These are phyloP conservation scores for Acacia pycnantha DNA, from an alignment of 331 rosid genomes.

Conservation along the genomic window DNA sequence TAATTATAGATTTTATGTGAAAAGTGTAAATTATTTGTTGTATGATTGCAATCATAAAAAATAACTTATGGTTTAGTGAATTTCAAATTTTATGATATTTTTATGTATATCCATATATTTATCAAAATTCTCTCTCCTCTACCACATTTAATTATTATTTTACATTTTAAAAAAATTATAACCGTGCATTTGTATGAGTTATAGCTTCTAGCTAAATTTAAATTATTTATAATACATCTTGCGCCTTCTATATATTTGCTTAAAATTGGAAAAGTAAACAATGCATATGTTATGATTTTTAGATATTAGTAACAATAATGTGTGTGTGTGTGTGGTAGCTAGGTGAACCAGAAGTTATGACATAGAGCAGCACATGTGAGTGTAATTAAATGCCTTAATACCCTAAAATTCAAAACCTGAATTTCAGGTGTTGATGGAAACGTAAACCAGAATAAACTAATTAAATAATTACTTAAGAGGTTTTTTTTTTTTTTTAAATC, in stretches of 20 bases:
- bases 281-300: no score
- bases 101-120: no score
- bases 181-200: no score
- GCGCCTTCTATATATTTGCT: not conserved
- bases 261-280: not conserved
- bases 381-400: not conserved
- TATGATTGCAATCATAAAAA: no score
- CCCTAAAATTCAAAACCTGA: not conserved
- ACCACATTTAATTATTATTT: no score
- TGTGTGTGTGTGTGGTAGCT: not conserved
- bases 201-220: no score
- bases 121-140: no score
- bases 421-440: conserved; percentile 7
- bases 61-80: no score
- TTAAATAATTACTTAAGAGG: not conserved
- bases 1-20: no score
- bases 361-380: conserved; percentile 14
- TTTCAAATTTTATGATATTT: no score
- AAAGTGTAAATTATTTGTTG: no score
- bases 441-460: not conserved
- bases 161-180: no score
- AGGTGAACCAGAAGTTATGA: conserved; percentile 5
- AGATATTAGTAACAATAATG: not conserved
- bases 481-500: not conserved
- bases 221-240: not conserved